Base-by-base conservation (phyloP, 2,329 filamentous ascomycete genomes). In the Fusarium annulatum region DNA sequence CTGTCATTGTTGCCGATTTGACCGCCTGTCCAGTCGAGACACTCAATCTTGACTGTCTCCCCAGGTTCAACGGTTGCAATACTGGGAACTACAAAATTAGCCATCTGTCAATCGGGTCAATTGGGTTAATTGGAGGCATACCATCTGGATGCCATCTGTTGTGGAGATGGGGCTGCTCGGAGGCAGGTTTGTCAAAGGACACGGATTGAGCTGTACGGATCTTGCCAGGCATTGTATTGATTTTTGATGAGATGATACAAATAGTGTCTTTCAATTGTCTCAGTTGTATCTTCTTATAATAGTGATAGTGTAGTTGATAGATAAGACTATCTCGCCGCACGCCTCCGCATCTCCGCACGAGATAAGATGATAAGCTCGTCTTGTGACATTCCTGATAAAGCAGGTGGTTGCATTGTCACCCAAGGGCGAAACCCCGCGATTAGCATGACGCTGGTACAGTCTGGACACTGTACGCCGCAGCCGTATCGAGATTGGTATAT, bases 61-160 rank as follows among this genome's bases (percentile, higher is more conserved):
- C 92, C 92, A 78, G 95, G 91, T 77, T 93, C 91, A 78, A 98
- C 94, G 3, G 88, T 90, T 38, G 87, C 93, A 57, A 87, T 88
- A 63, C 88, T 90, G 1, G 95, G 95, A 58, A 97, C 94, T 96
- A 69, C 7, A 42, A 42, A 34, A 28, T 61, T 48, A 64, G 62
- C n/a, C 1, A 28, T 9, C 28, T 9, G n/a, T 45, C 16, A 45
- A 34, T 11, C 9, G 11, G 9, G n/a, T 45, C 16, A 45, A 34
- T 11, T 11, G 11, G 9, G 6, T 46, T 9, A 28, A 9, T 28
- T 28, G 28, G 28, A 2, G 18, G 79, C 86, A 59, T 86, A 95
- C 94, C 92, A 74, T 97, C 95, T 41, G 95, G 95, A 79, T 98
- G 95, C 95, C 95, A 97, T 81, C 95, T 88, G 79, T 98, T 98